Conservation (phyloP, 2,329 filamentous ascomycete species). For the Falciphora oryzae region DNA sequence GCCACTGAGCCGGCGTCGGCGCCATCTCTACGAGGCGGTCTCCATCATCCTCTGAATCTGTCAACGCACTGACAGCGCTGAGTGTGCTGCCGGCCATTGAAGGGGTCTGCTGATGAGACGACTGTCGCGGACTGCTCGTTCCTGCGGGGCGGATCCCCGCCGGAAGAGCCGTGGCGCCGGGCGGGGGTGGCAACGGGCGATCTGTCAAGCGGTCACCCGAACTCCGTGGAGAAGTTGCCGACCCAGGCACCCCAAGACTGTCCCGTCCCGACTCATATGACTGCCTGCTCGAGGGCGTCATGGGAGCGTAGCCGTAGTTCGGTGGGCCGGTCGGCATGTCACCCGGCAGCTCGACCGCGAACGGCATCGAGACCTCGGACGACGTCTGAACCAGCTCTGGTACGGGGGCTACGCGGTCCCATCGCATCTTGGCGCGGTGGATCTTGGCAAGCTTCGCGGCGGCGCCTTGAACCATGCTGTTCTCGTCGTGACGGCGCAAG, state of each 20-base stretch:
- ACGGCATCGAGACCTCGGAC: constrained; percentile 36
- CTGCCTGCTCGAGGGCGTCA: constrained; percentile 38
- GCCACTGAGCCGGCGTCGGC: constrained; percentile 55
- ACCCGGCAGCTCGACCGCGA: constrained; percentile 54
- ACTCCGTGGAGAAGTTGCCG: constrained; percentile 41
- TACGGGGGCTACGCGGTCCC: constrained; percentile 43
- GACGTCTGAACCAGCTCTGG: constrained; percentile 39
- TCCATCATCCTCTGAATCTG: constrained; percentile 30
- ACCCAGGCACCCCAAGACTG: constrained; percentile 33
- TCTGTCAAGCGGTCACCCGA: constrained; percentile 41
- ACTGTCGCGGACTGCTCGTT: constrained; percentile 14
- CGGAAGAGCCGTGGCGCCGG: constrained; percentile 23
- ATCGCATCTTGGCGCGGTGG: constrained; percentile 65
- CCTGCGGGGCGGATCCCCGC: background rate
- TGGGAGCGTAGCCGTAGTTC: constrained; percentile 18
- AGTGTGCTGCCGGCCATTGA: constrained; percentile 9
- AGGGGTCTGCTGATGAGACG: constrained; percentile 8
- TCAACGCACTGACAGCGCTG: constrained; percentile 13
- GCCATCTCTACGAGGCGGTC: constrained; percentile 52
- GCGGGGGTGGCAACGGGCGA: constrained; percentile 24
- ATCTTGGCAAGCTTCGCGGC: constrained; percentile 81
- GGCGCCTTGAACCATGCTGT: constrained; percentile 69
- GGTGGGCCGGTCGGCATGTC: constrained; percentile 40
- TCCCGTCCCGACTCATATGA: constrained; percentile 55
- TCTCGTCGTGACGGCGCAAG: constrained; percentile 65